Evolutionary conservation across 805 yeast species (phyloP).

Genomic region (Candida xiaguanensis): DNA sequence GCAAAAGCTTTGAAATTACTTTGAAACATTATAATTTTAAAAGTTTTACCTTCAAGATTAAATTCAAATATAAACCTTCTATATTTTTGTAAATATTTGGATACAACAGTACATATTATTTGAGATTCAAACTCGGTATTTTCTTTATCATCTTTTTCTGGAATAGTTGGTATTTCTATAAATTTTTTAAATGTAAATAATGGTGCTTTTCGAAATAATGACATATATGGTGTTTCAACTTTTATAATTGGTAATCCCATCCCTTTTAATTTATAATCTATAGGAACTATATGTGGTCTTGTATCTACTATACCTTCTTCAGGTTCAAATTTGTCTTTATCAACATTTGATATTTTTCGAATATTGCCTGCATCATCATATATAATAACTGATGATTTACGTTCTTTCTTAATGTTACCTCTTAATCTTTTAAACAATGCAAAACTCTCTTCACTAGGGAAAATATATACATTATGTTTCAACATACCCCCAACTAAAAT

Average conservation of each 20-base stretch:
- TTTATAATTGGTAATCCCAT: slow-evolving; percentile 36
- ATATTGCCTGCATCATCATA: slow-evolving; percentile 20
- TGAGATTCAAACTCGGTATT: slow-evolving; percentile 28
- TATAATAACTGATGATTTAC: slow-evolving; percentile 18
- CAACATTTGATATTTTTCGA: slow-evolving; percentile 11
- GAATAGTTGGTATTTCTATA: slow-evolving; percentile 26
- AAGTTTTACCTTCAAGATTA: slow-evolving; percentile 16
- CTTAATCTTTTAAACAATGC: slow-evolving; percentile 25
- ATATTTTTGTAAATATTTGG: slow-evolving; percentile 23
- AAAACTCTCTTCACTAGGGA: slow-evolving; percentile 27
- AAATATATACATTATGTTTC: slow-evolving; percentile 24
- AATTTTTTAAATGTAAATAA: slow-evolving; percentile 28
- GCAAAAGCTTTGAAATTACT: slow-evolving; percentile 35
- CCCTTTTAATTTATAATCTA: slow-evolving; percentile 28
- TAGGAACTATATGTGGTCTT: slow-evolving; percentile 30
- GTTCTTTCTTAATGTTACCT: slow-evolving; percentile 15
- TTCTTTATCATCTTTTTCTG: slow-evolving; percentile 11
- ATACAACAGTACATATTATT: slow-evolving; percentile 29
- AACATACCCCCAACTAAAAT: slow-evolving; percentile 32
- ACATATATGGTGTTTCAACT: slow-evolving; percentile 33
- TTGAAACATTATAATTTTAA: slow-evolving; percentile 30
- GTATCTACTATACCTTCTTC: slow-evolving; percentile 19
- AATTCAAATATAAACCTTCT: slow-evolving; percentile 29
- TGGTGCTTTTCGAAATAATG: slow-evolving; percentile 33
- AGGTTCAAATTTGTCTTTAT: slow-evolving; percentile 5